These are phyloP conservation scores for Phialemoniopsis sp. DNA, from an alignment of 2,329 filamentous ascomycete species.

Conservation along the genomic window DNA sequence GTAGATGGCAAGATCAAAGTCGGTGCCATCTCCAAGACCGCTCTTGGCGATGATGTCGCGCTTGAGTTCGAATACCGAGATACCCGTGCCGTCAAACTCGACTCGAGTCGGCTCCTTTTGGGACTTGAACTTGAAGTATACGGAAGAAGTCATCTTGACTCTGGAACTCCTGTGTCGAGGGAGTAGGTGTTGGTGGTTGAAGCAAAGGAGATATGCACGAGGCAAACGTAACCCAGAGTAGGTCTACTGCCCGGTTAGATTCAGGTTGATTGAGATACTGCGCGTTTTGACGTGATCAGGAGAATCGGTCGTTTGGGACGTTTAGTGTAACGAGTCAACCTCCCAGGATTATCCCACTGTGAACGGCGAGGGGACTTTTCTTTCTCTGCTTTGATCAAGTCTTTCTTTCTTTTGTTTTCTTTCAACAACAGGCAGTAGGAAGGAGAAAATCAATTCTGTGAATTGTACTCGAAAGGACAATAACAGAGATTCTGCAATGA, in stretches of 20 bases:
- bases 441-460: slow-evolving; percentile 45
- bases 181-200: too few relatives aligned
- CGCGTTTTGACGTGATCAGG: too few relatives aligned
- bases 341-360: too few relatives aligned
- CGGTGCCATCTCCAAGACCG: slow-evolving; percentile 88
- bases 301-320: too few relatives aligned
- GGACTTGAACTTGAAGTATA: slow-evolving; percentile 99
- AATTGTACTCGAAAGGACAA: slow-evolving; percentile 37
- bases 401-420: slow-evolving; percentile 20
- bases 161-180: neutral
- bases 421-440: slow-evolving; percentile 18
- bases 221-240: too few relatives aligned
- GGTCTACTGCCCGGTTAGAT: too few relatives aligned
- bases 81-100: slow-evolving; percentile 94
- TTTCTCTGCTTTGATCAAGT: slow-evolving; percentile 23
- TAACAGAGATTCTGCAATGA: slow-evolving; percentile 21
- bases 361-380: too few relatives aligned
- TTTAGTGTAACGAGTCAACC: too few relatives aligned
- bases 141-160: slow-evolving; percentile 82
- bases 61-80: slow-evolving; percentile 98
- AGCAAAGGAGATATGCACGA: too few relatives aligned
- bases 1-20: slow-evolving; percentile 94
- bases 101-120: slow-evolving; percentile 93
- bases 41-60: slow-evolving; percentile 96
- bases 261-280: slow-evolving; percentile 9